A percentile compares a stretch with the other conserved stretches of the same genome.
phyloP scores from a whole-genome alignment of 2,329 filamentous ascomycete species.

The Cercospora beticola region DNA sequence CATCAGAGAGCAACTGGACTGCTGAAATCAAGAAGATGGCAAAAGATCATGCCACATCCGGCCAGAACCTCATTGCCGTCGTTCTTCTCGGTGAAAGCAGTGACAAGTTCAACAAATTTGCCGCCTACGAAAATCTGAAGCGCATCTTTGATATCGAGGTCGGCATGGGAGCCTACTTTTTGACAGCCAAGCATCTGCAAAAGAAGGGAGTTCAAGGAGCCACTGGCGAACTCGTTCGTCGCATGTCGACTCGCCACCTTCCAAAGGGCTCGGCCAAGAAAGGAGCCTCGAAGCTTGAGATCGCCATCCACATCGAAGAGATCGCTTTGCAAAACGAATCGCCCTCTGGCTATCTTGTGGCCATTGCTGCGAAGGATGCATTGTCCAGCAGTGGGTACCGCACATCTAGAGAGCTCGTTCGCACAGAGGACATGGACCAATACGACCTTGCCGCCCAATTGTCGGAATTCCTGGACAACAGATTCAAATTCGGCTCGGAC shows the following conservation, averaged over 20 bases:
- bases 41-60: neutral
- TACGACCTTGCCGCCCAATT: neutral
- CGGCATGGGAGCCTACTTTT: conserved; percentile 10
- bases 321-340: neutral
- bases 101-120: conserved; percentile 3
- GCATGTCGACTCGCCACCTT: conserved; percentile 2
- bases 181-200: neutral
- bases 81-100: conserved; percentile 2
- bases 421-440: neutral
- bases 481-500: neutral
- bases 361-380: neutral
- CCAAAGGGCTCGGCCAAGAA: neutral
- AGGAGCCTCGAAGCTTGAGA: neutral
- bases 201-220: neutral
- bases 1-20: neutral
- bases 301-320: conserved; percentile 1
- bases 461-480: neutral
- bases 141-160: neutral
- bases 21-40: conserved; percentile 1
- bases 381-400: neutral
- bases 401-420: neutral
- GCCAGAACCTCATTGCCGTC: conserved; percentile 4
- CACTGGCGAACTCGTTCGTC: conserved; percentile 1
- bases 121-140: conserved; percentile 6
- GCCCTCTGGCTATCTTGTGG: neutral